Conservation (phyloP, 2,329 filamentous ascomycete species). For the Davidsoniella australis region DNA sequence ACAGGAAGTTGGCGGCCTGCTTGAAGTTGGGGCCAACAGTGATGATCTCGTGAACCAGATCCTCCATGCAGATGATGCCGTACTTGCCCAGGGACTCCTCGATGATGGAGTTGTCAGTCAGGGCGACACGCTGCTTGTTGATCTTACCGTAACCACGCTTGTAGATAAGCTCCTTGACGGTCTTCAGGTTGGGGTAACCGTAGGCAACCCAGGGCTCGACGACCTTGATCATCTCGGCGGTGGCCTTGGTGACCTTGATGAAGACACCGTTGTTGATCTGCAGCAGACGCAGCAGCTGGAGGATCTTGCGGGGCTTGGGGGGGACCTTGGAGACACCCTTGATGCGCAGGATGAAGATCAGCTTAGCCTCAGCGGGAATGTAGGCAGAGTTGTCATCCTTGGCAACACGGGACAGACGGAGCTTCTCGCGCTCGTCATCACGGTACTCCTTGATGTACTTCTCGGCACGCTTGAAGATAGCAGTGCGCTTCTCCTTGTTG, state of each 20-base stretch:
- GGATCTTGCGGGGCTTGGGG: conserved; percentile 99
- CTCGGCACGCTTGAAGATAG: conserved; percentile 99
- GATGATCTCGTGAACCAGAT: conserved; percentile 98
- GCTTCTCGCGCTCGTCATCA: conserved; percentile 93
- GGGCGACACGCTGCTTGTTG: conserved; percentile 89
- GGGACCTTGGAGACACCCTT: conserved; percentile 99
- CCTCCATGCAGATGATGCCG: conserved; percentile 98
- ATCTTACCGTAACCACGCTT: conserved; percentile 99
- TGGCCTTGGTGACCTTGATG: conserved; percentile 94
- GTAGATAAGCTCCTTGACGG: conserved; percentile 97
- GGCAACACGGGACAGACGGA: conserved; percentile 75
- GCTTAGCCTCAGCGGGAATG: conserved; percentile 84
- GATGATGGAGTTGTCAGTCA: conserved; percentile 95
- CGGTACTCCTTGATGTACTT: conserved; percentile 99
- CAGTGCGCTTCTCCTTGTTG: conserved; percentile 95
- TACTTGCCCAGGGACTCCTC: conserved; percentile 95
- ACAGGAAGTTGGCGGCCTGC: conserved; percentile 97
- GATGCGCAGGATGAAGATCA: conserved; percentile 97
- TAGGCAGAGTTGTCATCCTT: conserved; percentile 89
- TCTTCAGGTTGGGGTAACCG: conserved; percentile 99
- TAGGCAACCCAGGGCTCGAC: conserved; percentile 99
- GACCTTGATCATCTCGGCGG: conserved; percentile 89
- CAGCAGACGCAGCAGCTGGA: conserved; percentile 96
- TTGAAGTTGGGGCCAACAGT: conserved; percentile 99
- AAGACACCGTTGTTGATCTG: conserved; percentile 99